Percentiles rank a stretch among this genome's conserved stretches.
Conservation (phyloP, 1,139 yeast genomes). For the Saccharomycopsis phalli region DNA sequence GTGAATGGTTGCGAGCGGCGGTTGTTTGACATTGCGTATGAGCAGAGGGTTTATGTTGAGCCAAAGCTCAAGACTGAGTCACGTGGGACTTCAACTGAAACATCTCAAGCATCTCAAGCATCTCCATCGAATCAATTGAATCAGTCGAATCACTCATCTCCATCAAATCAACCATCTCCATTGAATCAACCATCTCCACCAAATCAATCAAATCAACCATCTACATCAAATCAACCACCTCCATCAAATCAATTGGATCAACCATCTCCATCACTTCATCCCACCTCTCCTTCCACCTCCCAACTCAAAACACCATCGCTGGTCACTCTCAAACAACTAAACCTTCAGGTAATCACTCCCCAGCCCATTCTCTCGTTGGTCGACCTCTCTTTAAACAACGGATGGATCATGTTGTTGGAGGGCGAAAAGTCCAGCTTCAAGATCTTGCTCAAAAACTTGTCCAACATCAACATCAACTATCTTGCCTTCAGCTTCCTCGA, state of each 20-base stretch:
- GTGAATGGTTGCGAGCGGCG: conserved; percentile 37
- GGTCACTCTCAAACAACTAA: conserved; percentile 20
- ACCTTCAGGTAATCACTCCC: conserved; percentile 43
- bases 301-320: too few species aligned
- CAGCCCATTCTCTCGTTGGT: conserved; percentile 58
- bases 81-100: too few species aligned
- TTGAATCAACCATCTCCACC: too few species aligned
- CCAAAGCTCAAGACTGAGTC: conserved; percentile 27
- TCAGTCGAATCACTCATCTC: too few species aligned
- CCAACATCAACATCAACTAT: conserved; percentile 46
- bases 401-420: conserved; percentile 71
- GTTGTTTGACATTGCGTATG: conserved; percentile 28
- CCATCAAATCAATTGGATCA: too few species aligned
- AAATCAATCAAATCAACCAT: too few species aligned
- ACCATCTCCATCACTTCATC: too few species aligned
- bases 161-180: too few species aligned
- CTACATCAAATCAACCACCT: too few species aligned
- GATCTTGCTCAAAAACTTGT: conserved; percentile 48
- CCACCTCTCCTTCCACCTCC: too few species aligned
- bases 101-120: too few species aligned
- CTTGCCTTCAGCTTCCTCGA: conserved; percentile 61
- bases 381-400: conserved; percentile 47
- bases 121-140: too few species aligned
- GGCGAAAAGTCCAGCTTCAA: conserved; percentile 56
- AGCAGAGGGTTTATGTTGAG: conserved; percentile 22